A percentile compares a stretch with the other conserved stretches of the same genome.
These are phyloP conservation scores for Patellifolia procumbens DNA, from an alignment of 179 eudicot genomes.

Conservation along the genomic window DNA sequence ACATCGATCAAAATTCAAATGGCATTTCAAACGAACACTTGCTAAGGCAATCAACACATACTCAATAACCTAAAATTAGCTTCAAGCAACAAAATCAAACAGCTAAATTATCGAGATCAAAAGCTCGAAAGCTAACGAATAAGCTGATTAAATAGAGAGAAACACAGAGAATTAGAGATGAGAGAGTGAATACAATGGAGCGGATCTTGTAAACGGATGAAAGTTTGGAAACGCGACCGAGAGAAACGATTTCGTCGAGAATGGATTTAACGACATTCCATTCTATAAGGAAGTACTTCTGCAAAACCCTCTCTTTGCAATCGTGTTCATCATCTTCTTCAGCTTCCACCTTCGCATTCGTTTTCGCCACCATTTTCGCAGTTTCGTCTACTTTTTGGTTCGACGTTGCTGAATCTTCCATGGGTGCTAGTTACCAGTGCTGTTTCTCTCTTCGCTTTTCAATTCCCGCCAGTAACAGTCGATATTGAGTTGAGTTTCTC, in stretches of 20 bases:
- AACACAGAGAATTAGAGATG: conserved; percentile 14
- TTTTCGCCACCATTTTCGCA: conserved; percentile 12
- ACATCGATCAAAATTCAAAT: neutral
- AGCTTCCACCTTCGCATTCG: neutral
- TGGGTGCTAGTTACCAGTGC: too few relatives aligned
- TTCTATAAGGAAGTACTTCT: conserved; percentile 72
- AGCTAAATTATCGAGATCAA: neutral
- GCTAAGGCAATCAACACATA: neutral
- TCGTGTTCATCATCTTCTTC: conserved; percentile 62
- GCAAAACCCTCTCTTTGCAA: conserved; percentile 64
- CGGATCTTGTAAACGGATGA: conserved; percentile 75
- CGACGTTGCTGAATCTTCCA: conserved; percentile 1
- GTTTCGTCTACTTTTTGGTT: conserved; percentile 13
- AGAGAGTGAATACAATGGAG: conserved; percentile 52
- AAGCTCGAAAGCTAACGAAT: neutral
- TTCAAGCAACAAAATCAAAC: neutral
- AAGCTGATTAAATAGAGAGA: conserved; percentile 3
- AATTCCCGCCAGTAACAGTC: conserved; percentile 1
- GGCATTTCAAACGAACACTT: neutral
- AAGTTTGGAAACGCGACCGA: conserved; percentile 58
- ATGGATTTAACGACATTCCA: conserved; percentile 78
- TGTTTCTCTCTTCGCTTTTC: neutral
- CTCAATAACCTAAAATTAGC: neutral
- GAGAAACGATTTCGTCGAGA: conserved; percentile 69
- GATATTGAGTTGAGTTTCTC: neutral